phyloP scores from a whole-genome alignment of 2,329 filamentous ascomycete species.

The Pseudogymnoascus sp. region DNA sequence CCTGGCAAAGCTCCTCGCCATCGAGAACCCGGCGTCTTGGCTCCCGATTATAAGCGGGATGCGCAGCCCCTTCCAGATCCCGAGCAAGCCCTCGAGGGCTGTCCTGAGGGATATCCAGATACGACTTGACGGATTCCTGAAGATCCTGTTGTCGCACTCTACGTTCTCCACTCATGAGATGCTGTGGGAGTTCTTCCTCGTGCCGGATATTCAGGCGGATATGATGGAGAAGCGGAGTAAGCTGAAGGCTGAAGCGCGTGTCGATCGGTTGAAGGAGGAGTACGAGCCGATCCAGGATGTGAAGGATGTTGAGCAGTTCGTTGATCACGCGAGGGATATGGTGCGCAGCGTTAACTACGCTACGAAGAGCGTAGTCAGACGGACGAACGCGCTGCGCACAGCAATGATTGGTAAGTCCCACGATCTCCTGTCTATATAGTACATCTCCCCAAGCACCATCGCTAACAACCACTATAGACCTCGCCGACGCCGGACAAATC shows the following conservation, averaged over 20 bases:
- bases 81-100: conserved; percentile 80
- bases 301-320: conserved; percentile 85
- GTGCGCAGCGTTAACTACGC: conserved; percentile 77
- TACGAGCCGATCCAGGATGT: conserved; percentile 76
- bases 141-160: conserved; percentile 75
- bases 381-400: conserved; percentile 65
- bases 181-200: conserved; percentile 97
- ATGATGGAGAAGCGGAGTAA: conserved; percentile 85
- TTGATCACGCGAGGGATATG: conserved; percentile 82
- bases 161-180: conserved; percentile 96
- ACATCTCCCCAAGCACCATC: neutral
- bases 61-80: conserved; percentile 84
- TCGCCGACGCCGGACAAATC: conserved; percentile 55
- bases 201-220: conserved; percentile 82
- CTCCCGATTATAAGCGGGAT: conserved; percentile 70
- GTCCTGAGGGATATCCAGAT: conserved; percentile 82
- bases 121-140: conserved; percentile 78
- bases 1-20: conserved; percentile 68
- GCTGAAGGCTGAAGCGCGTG: conserved; percentile 73
- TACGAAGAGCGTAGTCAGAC: conserved; percentile 71
- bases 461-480: conserved; percentile 41
- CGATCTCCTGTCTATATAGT: neutral
- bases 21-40: conserved; percentile 94
- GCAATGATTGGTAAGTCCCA: conserved; percentile 45
- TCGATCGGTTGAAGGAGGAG: conserved; percentile 82